Conservation (phyloP, 495 filamentous ascomycete species). For the Aspergillus indologenus region DNA sequence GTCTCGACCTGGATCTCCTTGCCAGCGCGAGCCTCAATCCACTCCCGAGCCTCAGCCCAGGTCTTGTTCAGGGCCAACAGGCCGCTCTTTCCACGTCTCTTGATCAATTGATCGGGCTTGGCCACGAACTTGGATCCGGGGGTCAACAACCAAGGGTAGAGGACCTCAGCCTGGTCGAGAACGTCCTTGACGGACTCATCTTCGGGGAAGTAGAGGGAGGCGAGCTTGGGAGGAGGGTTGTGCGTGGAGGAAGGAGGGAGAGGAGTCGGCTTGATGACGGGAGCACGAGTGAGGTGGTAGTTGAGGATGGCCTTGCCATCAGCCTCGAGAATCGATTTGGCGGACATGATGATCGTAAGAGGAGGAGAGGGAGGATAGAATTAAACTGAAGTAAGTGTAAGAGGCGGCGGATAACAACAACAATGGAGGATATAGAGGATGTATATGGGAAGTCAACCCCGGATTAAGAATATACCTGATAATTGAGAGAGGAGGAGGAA, state of each 20-base stretch:
- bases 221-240: conserved; percentile 88
- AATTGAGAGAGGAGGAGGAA: conserved; percentile 9
- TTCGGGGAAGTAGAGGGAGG: conserved; percentile 89
- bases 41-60: conserved; percentile 87
- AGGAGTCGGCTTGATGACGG: conserved; percentile 96
- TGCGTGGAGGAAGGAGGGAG: conserved; percentile 81
- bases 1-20: conserved; percentile 93
- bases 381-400: conserved; percentile 16
- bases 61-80: conserved; percentile 95
- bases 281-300: conserved; percentile 98
- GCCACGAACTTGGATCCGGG: conserved; percentile 89
- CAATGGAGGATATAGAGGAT: conserved; percentile 3
- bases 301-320: conserved; percentile 99
- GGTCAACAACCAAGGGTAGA: conserved; percentile 89
- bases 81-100: conserved; percentile 97
- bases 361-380: conserved; percentile 15
- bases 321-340: conserved; percentile 97
- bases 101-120: conserved; percentile 99
- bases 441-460: conserved; percentile 21
- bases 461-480: conserved; percentile 36
- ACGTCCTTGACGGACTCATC: conserved; percentile 77
- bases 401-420: conserved; percentile 12
- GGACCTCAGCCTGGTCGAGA: conserved; percentile 91
- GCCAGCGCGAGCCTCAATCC: conserved; percentile 87
- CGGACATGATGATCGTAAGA: conserved; percentile 68